phyloP scores from a whole-genome alignment of 306 rosid genomes.

The Leucaena leucocephala region DNA sequence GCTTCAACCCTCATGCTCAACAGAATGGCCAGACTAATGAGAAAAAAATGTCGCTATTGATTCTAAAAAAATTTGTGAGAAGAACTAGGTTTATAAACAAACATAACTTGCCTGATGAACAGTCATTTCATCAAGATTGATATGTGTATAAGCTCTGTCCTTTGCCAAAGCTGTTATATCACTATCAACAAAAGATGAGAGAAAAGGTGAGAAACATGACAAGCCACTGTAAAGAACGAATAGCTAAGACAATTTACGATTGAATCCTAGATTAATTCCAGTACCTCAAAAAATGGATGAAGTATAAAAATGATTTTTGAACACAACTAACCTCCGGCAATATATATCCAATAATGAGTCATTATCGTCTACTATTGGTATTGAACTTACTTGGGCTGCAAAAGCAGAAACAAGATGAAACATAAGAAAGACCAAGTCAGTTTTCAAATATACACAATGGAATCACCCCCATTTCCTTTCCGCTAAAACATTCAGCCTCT shows the following conservation, averaged over 20 bases:
- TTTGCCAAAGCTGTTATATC: conserved; percentile 97
- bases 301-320: conserved; percentile 4
- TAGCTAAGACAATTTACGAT: conserved; percentile 21
- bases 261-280: conserved; percentile 21
- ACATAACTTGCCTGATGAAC: conserved; percentile 71
- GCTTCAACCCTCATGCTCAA: conserved; percentile 18
- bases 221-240: conserved; percentile 27
- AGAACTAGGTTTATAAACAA: conserved; percentile 8
- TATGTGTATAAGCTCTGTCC: conserved; percentile 87
- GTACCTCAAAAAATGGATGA: conserved; percentile 22
- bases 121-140: conserved; percentile 90
- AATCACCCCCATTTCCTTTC: conserved; percentile 10
- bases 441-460: conserved; percentile 24
- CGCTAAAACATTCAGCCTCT: conserved; percentile 26
- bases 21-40: conserved; percentile 14
- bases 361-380: conserved; percentile 90
- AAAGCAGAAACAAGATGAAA: conserved; percentile 38
- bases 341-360: conserved; percentile 89
- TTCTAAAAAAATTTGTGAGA: neutral
- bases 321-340: conserved; percentile 89
- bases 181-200: conserved; percentile 49
- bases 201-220: conserved; percentile 33
- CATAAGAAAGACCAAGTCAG: neutral
- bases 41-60: conserved; percentile 10
- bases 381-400: conserved; percentile 90